A percentile compares a stretch with the other conserved stretches of the same genome.
These are phyloP conservation scores for Solanum verrucosum DNA, from an alignment of 257 asterid species.

Conservation along the genomic window DNA sequence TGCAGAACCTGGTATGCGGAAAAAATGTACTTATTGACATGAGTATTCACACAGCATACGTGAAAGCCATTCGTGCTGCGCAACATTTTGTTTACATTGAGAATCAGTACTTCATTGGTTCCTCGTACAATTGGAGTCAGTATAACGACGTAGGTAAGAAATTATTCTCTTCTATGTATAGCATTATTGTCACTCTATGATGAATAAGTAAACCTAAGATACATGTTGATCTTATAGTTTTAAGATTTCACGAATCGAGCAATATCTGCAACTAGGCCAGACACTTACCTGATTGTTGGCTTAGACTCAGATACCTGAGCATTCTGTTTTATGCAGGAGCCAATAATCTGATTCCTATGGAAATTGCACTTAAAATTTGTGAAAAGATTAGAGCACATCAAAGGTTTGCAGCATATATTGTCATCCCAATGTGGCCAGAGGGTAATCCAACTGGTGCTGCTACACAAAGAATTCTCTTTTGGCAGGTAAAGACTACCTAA, in stretches of 20 bases:
- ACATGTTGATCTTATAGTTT: background rate
- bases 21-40: slow-evolving; percentile 90
- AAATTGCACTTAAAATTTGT: slow-evolving; percentile 85
- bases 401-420: slow-evolving; percentile 88
- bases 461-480: slow-evolving; percentile 82
- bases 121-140: slow-evolving; percentile 85
- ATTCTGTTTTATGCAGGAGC: slow-evolving; percentile 52
- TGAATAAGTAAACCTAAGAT: background rate
- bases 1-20: slow-evolving; percentile 87
- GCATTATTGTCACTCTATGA: background rate
- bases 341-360: slow-evolving; percentile 91
- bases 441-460: slow-evolving; percentile 97
- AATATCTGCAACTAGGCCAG: background rate
- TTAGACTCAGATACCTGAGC: background rate
- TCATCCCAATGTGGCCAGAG: slow-evolving; percentile 99
- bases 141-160: slow-evolving; percentile 71
- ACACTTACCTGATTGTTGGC: background rate
- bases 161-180: background rate
- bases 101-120: slow-evolving; percentile 96
- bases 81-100: slow-evolving; percentile 91
- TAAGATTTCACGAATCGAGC: background rate
- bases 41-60: slow-evolving; percentile 95
- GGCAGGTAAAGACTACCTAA: slow-evolving; percentile 56
- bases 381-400: slow-evolving; percentile 81
- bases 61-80: slow-evolving; percentile 89